A percentile compares a stretch with the other conserved stretches of the same genome.
phyloP scores from a whole-genome alignment of 108 stramenopile genomes.

The Conticribra weissflogii region DNA sequence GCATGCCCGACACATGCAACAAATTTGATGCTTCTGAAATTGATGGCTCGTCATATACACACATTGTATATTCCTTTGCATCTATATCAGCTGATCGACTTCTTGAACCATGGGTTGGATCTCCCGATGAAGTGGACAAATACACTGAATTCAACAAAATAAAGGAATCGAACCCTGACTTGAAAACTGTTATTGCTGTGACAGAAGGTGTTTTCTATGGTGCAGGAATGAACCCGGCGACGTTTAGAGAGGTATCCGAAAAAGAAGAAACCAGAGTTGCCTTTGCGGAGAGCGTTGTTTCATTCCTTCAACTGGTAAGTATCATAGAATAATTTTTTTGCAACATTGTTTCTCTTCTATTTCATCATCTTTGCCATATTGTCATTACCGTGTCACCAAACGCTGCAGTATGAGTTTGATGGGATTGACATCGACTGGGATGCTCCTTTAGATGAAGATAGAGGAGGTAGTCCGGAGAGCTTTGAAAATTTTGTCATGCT shows the following conservation, averaged over 20 bases:
- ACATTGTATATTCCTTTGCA: slow-evolving; percentile 52
- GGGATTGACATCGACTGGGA: slow-evolving; percentile 62
- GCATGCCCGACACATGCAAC: slow-evolving; percentile 46
- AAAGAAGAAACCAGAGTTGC: slow-evolving; percentile 42
- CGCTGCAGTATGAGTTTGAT: slow-evolving; percentile 51
- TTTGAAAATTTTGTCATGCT: slow-evolving; percentile 41
- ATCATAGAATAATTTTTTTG: too few species aligned
- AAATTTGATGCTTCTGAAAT: slow-evolving; percentile 52
- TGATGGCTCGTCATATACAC: slow-evolving; percentile 47
- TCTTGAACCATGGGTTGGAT: slow-evolving; percentile 54
- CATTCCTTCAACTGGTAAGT: slow-evolving; percentile 31
- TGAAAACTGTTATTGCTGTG: slow-evolving; percentile 55
- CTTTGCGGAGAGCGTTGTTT: slow-evolving; percentile 48
- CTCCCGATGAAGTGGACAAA: slow-evolving; percentile 52
- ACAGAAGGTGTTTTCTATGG: slow-evolving; percentile 54
- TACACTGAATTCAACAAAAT: slow-evolving; percentile 55
- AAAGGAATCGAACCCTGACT: slow-evolving; percentile 42
- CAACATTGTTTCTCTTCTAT: too few species aligned
- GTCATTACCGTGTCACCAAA: background rate
- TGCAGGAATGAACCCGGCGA: slow-evolving; percentile 50
- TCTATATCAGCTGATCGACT: slow-evolving; percentile 50
- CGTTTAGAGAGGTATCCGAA: slow-evolving; percentile 44
- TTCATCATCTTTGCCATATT: too few species aligned
- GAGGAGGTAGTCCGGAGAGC: slow-evolving; percentile 50
- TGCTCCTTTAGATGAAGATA: slow-evolving; percentile 38